phyloP scores from a whole-genome alignment of 1,139 yeast species.

The Yamadazyma taylorii region DNA sequence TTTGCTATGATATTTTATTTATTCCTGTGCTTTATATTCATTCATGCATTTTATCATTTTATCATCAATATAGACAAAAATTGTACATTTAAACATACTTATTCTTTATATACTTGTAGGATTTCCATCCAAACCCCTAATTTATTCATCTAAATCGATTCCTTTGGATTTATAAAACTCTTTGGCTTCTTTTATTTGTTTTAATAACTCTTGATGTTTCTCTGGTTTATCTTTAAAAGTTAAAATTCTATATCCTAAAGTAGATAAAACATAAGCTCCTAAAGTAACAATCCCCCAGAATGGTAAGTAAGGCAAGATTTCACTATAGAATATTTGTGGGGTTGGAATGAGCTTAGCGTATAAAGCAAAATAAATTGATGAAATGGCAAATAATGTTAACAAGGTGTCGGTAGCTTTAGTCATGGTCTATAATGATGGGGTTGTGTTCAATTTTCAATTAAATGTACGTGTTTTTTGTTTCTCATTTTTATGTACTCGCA shows the following conservation, averaged over 20 bases:
- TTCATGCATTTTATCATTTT: too few relatives aligned
- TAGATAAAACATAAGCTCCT: constrained; percentile 71
- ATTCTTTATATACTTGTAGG: constrained; percentile 4
- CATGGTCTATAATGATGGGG: constrained; percentile 45
- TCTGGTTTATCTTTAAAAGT: constrained; percentile 75
- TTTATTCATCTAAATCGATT: constrained; percentile 45
- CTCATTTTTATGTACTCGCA: background rate
- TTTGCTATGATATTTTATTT: too few relatives aligned
- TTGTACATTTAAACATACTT: constrained; percentile 4
- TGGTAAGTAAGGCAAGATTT: constrained; percentile 66
- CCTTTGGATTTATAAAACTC: constrained; percentile 58
- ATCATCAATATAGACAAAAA: background rate
- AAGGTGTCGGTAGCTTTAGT: constrained; percentile 69
- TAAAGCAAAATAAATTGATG: constrained; percentile 57
- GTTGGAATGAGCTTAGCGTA: constrained; percentile 57
- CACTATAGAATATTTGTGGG: constrained; percentile 47
- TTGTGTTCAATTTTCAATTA: background rate
- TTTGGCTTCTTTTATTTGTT: constrained; percentile 68
- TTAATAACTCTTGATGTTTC: constrained; percentile 62
- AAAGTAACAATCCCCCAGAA: constrained; percentile 72
- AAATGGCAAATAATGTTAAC: constrained; percentile 44
- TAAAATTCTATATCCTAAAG: constrained; percentile 69
- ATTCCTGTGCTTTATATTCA: background rate
- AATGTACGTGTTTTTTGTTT: constrained; percentile 2
- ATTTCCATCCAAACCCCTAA: too few relatives aligned